phyloP scores from a whole-genome alignment of 495 filamentous ascomycete genomes.

The Endocarpon pusillum region DNA sequence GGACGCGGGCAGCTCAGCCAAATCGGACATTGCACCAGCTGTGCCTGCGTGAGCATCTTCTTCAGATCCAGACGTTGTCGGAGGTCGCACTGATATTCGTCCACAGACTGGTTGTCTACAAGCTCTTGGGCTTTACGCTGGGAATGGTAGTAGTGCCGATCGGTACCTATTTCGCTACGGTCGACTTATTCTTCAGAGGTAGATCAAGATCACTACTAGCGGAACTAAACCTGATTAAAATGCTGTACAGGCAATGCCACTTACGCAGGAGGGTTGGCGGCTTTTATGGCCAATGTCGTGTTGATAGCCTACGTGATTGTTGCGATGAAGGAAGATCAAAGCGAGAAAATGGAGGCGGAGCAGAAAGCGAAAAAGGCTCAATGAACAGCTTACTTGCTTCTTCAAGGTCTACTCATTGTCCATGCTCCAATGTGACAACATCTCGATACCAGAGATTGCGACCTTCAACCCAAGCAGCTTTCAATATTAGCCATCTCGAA shows the following conservation, averaged over 20 bases:
- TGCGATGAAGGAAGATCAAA: conserved; percentile 75
- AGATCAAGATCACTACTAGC: conserved; percentile 7
- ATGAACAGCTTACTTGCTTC: too few relatives aligned
- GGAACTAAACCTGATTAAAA: conserved; percentile 2
- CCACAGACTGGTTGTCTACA: conserved; percentile 76
- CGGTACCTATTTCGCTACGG: conserved; percentile 67
- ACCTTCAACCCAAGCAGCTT: too few relatives aligned
- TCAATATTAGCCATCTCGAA: too few relatives aligned
- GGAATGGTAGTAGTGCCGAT: conserved; percentile 82
- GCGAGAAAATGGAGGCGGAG: conserved; percentile 42
- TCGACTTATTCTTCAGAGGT: conserved; percentile 68
- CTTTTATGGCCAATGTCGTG: conserved; percentile 79
- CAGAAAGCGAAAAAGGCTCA: conserved; percentile 43
- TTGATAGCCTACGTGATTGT: conserved; percentile 82
- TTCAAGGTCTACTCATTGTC: too few relatives aligned
- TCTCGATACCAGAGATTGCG: too few relatives aligned
- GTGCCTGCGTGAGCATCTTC: conserved; percentile 48
- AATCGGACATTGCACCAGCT: conserved; percentile 39
- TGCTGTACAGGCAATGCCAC: conserved; percentile 59
- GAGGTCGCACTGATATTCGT: conserved; percentile 2
- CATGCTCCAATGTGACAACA: too few relatives aligned
- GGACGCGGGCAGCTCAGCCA: too few relatives aligned
- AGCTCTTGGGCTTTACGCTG: conserved; percentile 74
- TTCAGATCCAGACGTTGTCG: conserved; percentile 6
- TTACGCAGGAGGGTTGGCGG: conserved; percentile 67